Conservation (phyloP, 2,329 filamentous ascomycete species). For the Penicillium verrucosum region DNA sequence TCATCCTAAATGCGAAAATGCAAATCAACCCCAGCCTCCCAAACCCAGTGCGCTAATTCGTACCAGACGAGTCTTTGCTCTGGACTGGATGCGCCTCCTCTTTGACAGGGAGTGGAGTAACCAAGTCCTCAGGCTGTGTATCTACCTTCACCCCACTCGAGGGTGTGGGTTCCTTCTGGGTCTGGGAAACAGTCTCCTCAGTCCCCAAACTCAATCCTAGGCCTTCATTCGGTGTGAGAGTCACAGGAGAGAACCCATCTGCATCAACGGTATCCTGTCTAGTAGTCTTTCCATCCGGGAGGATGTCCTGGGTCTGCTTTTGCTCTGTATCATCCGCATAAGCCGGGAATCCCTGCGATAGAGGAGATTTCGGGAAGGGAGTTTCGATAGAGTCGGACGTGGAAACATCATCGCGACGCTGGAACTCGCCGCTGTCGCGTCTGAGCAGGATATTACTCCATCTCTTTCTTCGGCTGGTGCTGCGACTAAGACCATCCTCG, state of each 20-base stretch:
- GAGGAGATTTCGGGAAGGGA: conserved; percentile 31
- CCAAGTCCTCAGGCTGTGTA: neutral
- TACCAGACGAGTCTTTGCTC: conserved; percentile 4
- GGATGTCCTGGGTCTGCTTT: neutral
- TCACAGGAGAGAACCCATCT: conserved; percentile 20
- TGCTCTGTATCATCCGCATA: conserved; percentile 13
- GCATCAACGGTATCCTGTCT: conserved; percentile 4
- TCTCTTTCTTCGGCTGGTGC: conserved; percentile 35
- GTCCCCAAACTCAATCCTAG: conserved; percentile 11
- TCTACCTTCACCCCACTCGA: neutral
- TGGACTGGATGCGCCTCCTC: conserved; percentile 2
- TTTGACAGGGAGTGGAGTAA: conserved; percentile 4
- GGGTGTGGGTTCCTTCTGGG: neutral
- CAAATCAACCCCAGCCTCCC: neutral
- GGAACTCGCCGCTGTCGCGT: conserved; percentile 34
- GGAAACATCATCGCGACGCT: conserved; percentile 22
- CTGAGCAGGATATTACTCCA: conserved; percentile 39
- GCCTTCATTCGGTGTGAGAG: conserved; percentile 16
- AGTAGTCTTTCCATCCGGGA: neutral
- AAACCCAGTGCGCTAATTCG: neutral
- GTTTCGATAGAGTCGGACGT: conserved; percentile 18
- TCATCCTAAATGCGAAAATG: neutral
- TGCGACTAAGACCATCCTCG: conserved; percentile 27
- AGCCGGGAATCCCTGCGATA: conserved; percentile 30
- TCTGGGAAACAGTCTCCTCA: neutral